Evolutionary conservation across 352 stramenopile species (phyloP).

Genomic region (Pythium myriotylum): DNA sequence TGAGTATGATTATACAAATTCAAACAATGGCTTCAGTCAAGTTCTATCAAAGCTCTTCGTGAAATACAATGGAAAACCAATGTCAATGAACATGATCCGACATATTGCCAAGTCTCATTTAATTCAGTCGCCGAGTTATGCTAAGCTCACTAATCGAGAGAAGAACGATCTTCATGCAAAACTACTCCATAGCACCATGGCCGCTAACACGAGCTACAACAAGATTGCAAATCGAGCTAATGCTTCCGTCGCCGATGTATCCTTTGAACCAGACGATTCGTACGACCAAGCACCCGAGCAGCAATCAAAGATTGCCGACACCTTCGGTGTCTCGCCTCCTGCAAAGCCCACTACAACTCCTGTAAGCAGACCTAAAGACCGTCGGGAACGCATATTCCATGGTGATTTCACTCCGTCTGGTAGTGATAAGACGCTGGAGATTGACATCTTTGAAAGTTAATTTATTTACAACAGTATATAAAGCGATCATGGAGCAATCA

Average conservation of each 20-base stretch:
- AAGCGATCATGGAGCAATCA: slow-evolving; percentile 14
- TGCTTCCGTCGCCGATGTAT: slow-evolving; percentile 2
- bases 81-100: slow-evolving; percentile 30
- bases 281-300: no score
- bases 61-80: slow-evolving; percentile 29
- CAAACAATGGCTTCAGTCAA: slow-evolving; percentile 24
- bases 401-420: slow-evolving; percentile 23
- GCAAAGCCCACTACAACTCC: not conserved
- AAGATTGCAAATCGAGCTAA: slow-evolving; percentile 22
- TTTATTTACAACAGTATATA: slow-evolving; percentile 15
- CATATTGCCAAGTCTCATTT: slow-evolving; percentile 28
- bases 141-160: slow-evolving; percentile 19
- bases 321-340: no score
- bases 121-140: slow-evolving; percentile 20
- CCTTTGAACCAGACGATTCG: slow-evolving; percentile 12
- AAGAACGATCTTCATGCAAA: slow-evolving; percentile 22
- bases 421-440: slow-evolving; percentile 19
- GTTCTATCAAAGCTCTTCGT: slow-evolving; percentile 22
- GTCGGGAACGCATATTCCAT: slow-evolving; percentile 23
- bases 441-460: slow-evolving; percentile 28
- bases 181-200: slow-evolving; percentile 17
- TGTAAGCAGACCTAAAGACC: slow-evolving; percentile 6
- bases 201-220: slow-evolving; percentile 23
- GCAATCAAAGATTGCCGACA: no score
- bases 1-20: slow-evolving; percentile 25